Evolutionary conservation across 1,139 yeast species (phyloP).

Genomic region (Insectozyma bohioensis): DNA sequence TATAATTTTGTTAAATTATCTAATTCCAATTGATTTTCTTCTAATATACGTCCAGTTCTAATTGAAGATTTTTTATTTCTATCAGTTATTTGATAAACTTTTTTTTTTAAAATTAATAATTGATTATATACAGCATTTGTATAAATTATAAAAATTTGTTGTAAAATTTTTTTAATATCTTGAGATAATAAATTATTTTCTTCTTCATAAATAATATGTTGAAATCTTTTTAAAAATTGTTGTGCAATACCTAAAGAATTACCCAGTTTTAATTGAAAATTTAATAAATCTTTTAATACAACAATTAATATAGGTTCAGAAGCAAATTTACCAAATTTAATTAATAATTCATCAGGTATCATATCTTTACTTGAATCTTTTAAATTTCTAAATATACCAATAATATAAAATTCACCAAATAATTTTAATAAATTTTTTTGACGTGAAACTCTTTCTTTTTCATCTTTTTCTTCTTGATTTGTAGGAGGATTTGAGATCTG

Average conservation of each 20-base stretch:
- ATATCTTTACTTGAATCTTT: constrained; percentile 32
- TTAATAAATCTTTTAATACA: constrained; percentile 55
- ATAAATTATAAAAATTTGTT: constrained; percentile 46
- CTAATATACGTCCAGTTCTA: constrained; percentile 63
- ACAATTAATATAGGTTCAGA: constrained; percentile 44
- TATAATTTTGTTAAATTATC: constrained; percentile 37
- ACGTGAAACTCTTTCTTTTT: constrained; percentile 36
- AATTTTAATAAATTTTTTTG: constrained; percentile 55
- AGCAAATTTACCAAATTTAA: constrained; percentile 20
- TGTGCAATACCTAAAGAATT: constrained; percentile 46
- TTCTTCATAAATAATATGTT: constrained; percentile 18
- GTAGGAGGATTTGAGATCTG: constrained; percentile 42
- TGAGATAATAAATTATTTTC: constrained; percentile 15
- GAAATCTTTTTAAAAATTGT: constrained; percentile 53
- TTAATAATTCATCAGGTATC: constrained; percentile 23
- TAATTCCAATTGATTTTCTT: constrained; percentile 47
- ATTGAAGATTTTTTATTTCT: constrained; percentile 57
- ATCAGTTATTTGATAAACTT: constrained; percentile 32
- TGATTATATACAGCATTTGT: constrained; percentile 43
- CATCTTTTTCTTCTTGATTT: constrained; percentile 39
- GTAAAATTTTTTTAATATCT: constrained; percentile 17
- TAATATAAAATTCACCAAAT: constrained; percentile 60
- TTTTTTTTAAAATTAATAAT: constrained; percentile 33
- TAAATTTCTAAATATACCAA: constrained; percentile 54
- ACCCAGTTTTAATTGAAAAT: constrained; percentile 50